These are phyloP conservation scores for Globisporangium radiosum DNA, from an alignment of 352 stramenopile species.

Conservation along the genomic window DNA sequence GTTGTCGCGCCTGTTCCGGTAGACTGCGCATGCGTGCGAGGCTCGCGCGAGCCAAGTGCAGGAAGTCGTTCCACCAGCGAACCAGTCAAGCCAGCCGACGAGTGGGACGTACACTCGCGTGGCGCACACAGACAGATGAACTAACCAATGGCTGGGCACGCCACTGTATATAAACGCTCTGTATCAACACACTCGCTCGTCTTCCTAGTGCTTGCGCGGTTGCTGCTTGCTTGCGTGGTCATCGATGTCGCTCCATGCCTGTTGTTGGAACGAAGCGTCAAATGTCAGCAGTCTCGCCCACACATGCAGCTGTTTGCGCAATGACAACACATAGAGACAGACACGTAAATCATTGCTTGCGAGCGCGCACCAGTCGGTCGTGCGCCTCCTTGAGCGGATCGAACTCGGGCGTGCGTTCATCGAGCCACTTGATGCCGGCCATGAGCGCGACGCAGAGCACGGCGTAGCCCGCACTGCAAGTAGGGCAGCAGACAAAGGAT, in stretches of 20 bases:
- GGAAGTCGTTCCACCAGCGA: background rate
- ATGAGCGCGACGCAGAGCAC: constrained; percentile 56
- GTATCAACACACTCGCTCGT: too few relatives aligned
- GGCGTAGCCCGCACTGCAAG: constrained; percentile 43
- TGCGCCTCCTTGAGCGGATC: constrained; percentile 25
- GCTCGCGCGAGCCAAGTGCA: too few relatives aligned
- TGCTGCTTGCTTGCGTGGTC: constrained; percentile 18
- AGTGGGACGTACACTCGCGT: too few relatives aligned
- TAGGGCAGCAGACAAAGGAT: background rate
- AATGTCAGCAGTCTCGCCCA: too few relatives aligned
- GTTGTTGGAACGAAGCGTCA: background rate
- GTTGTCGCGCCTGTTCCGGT: constrained; percentile 46
- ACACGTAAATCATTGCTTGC: background rate
- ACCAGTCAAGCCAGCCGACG: too few relatives aligned
- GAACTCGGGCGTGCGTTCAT: constrained; percentile 44
- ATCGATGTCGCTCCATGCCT: constrained; percentile 71
- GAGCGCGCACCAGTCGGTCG: constrained; percentile 36
- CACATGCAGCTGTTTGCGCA: background rate
- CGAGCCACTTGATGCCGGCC: constrained; percentile 62
- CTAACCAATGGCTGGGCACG: background rate
- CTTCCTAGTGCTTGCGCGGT: background rate
- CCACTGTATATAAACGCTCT: background rate
- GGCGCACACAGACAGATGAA: background rate
- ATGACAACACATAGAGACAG: background rate
- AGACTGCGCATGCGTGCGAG: constrained; percentile 7